These are phyloP conservation scores for Scleroderma citrinum DNA, from an alignment of 768 basidiomycete species.

Conservation along the genomic window DNA sequence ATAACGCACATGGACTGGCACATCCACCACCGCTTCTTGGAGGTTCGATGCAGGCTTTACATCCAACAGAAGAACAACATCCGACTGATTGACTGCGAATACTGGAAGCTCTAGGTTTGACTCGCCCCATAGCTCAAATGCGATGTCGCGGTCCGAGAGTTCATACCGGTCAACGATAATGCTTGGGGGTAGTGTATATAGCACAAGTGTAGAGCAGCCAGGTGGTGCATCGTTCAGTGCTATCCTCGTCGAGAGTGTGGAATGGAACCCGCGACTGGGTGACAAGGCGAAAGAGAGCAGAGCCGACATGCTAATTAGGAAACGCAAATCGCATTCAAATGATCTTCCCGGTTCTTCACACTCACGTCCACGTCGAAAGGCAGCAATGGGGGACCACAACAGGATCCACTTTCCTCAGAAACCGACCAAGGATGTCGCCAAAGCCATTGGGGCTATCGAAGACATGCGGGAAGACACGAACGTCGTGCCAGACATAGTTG, in stretches of 20 bases:
- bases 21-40: slow-evolving; percentile 18
- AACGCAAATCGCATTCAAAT: background rate
- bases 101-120: slow-evolving; percentile 41
- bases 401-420: slow-evolving; percentile 8
- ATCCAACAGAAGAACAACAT: slow-evolving; percentile 27
- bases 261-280: slow-evolving; percentile 24
- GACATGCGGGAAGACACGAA: slow-evolving; percentile 19
- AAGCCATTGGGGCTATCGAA: slow-evolving; percentile 16
- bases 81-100: slow-evolving; percentile 25
- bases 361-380: no score
- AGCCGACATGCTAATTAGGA: background rate
- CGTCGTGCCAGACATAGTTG: slow-evolving; percentile 8
- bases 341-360: no score
- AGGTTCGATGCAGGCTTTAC: slow-evolving; percentile 11
- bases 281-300: slow-evolving; percentile 15
- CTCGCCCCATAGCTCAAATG: slow-evolving; percentile 32
- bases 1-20: slow-evolving; percentile 44
- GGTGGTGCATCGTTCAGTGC: slow-evolving; percentile 6
- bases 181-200: slow-evolving; percentile 32
- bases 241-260: slow-evolving; percentile 22
- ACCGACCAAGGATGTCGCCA: slow-evolving; percentile 4
- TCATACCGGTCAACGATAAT: slow-evolving; percentile 44
- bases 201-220: slow-evolving; percentile 26
- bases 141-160: slow-evolving; percentile 28
- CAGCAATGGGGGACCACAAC: slow-evolving; percentile 13